phyloP scores from a whole-genome alignment of 257 asterid genomes.

The Solanum pinnatisectum region DNA sequence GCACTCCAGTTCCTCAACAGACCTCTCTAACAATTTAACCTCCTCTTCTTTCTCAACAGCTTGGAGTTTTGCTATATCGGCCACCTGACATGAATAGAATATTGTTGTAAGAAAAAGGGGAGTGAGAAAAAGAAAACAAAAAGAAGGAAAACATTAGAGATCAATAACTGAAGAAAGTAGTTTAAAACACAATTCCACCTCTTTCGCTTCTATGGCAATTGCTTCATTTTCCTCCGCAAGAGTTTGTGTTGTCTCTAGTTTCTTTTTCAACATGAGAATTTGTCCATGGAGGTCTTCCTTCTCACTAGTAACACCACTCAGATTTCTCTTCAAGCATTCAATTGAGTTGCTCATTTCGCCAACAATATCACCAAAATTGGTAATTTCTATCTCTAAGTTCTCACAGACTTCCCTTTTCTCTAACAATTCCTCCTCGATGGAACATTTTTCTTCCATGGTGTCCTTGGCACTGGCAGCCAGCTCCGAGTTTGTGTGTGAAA shows the following conservation, averaged over 20 bases:
- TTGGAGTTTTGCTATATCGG: constrained; percentile 35
- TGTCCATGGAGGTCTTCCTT: constrained; percentile 44
- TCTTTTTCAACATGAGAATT: constrained; percentile 36
- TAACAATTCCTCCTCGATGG: constrained; percentile 44
- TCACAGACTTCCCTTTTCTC: constrained; percentile 37
- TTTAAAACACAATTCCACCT: constrained; percentile 34
- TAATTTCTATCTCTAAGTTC: constrained; percentile 55
- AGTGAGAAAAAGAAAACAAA: neutral
- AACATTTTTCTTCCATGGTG: constrained; percentile 32
- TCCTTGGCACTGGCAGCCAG: constrained; percentile 40
- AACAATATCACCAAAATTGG: constrained; percentile 51
- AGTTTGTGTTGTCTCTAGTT: constrained; percentile 48
- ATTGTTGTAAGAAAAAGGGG: constrained; percentile 5
- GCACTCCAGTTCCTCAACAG: constrained; percentile 84
- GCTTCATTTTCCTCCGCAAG: constrained; percentile 69
- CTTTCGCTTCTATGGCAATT: constrained; percentile 61
- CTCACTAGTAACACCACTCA: constrained; percentile 37
- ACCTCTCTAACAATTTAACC: constrained; percentile 75
- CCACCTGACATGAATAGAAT: constrained; percentile 32
- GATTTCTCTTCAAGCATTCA: constrained; percentile 46
- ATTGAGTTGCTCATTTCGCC: constrained; percentile 41
- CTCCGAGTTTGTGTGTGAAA: constrained; percentile 39
- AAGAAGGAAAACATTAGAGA: neutral
- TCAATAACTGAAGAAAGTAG: neutral
- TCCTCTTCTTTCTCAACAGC: constrained; percentile 85